Base-by-base conservation (phyloP, 805 yeast species). In the Starmerella apis region DNA sequence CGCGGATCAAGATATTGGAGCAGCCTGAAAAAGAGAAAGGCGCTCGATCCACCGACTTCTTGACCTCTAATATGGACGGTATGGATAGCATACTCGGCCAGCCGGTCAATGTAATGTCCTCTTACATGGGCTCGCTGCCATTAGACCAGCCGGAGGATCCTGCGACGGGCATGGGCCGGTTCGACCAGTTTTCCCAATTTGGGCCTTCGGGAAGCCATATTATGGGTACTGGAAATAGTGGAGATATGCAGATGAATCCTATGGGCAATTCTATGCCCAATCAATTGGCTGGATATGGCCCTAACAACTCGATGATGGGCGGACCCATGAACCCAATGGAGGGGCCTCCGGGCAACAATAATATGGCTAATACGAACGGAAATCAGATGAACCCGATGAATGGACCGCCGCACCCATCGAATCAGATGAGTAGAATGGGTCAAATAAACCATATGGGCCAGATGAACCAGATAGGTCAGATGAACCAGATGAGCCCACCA, bases 71-170 rank as follows among this genome's bases (percentile, higher is more conserved):
- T 1, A 56, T 56, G 59, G 59, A 56, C 41, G 48, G 48, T 33
- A 48, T 56, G 53, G 59, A 56, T 33, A 52, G 56, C 46, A 27
- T 56, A 8, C 51, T 56, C 35, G 59, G 59, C 38, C 59, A 56
- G 47, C 55, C 56, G 24, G 54, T 55, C 16, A 43, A 49, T 45
- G 48, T 50, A 23, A 53, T 52, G 53, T 46, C 52, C 33, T 47
- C 59, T 31, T 56, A 55, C 52, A 47, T 56, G 53, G 52, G 47
- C 32, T 20, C 48, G n/a, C 36, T 53, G 19, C 48, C 49, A 16
- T 28, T 43, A 24, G 47, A 42, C 41, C 39, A 37, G 13, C 20
- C 38, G 16, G 57, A 54, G 25, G 52, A 44, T 33, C 14, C 22
- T 14, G 24, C 25, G 27, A 20, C 27, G 4, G 55, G 44, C 28